phyloP scores from a whole-genome alignment of 345 rosid species.

The Clarkia xantiana region DNA sequence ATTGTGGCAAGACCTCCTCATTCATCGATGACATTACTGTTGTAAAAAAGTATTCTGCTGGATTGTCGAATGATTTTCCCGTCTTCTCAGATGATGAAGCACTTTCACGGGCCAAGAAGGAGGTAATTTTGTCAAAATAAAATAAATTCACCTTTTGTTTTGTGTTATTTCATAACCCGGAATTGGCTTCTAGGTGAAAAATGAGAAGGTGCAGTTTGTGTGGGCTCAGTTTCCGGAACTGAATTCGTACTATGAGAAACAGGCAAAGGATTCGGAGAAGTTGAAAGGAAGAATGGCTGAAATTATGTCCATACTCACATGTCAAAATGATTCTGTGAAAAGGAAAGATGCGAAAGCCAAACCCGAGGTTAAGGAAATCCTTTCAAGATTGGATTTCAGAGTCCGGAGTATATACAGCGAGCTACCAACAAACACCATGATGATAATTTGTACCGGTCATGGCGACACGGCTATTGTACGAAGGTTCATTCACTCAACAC shows the following conservation, averaged over 20 bases:
- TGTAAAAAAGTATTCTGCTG: constrained; percentile 65
- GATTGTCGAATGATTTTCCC: constrained; percentile 60
- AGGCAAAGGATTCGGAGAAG: constrained; percentile 46
- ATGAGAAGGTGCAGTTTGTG: constrained; percentile 48
- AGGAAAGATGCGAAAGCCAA: constrained; percentile 33
- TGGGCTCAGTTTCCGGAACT: constrained; percentile 90
- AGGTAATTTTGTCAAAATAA: constrained; percentile 28
- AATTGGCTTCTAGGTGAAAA: constrained; percentile 42
- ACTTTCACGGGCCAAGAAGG: constrained; percentile 55
- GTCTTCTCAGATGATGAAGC: constrained; percentile 78
- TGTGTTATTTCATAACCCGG: not conserved
- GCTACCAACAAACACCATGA: constrained; percentile 70
- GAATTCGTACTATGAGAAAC: constrained; percentile 46
- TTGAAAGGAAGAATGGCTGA: constrained; percentile 60
- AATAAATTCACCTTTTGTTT: not conserved
- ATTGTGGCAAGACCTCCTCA: constrained; percentile 60
- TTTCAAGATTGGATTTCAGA: constrained; percentile 38
- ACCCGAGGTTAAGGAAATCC: constrained; percentile 49
- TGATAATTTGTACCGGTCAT: constrained; percentile 90
- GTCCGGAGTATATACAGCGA: constrained; percentile 34
- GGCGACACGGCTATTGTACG: constrained; percentile 79
- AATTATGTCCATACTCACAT: constrained; percentile 65
- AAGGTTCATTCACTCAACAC: constrained; percentile 29
- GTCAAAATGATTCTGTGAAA: constrained; percentile 28
- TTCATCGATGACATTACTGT: constrained; percentile 52